These are phyloP conservation scores for Boletus pseudo-olivaceus DNA, from an alignment of 768 basidiomycete species.

Conservation along the genomic window DNA sequence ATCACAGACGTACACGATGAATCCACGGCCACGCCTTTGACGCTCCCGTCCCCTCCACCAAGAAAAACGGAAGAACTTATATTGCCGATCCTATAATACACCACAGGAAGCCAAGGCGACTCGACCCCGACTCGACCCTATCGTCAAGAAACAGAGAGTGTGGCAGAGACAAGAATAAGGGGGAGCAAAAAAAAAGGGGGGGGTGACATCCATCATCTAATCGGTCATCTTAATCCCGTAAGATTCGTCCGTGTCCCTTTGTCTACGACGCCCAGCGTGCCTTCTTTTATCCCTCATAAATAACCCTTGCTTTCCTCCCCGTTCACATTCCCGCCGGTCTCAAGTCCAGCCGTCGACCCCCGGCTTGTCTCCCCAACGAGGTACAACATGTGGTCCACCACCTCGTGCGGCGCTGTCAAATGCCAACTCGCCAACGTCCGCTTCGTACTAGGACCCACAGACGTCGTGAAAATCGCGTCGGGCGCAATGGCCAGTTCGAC, in stretches of 20 bases:
- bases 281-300: slow-evolving; percentile 1
- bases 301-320: slow-evolving; percentile 18
- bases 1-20: too few relatives aligned
- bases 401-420: slow-evolving; percentile 82
- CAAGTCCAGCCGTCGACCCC: neutral
- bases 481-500: slow-evolving; percentile 62
- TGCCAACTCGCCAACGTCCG: slow-evolving; percentile 91
- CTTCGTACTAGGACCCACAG: slow-evolving; percentile 88
- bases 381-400: slow-evolving; percentile 74
- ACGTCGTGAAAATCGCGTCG: slow-evolving; percentile 83
- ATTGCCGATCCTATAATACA: too few relatives aligned
- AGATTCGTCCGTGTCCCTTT: neutral
- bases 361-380: slow-evolving; percentile 42
- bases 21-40: too few relatives aligned
- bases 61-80: too few relatives aligned
- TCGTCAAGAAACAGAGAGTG: neutral
- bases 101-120: too few relatives aligned
- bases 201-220: neutral
- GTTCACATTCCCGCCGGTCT: neutral
- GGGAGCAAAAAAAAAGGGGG: neutral
- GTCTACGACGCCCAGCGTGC: neutral
- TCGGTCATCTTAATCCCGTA: neutral
- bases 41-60: too few relatives aligned
- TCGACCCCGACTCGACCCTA: too few relatives aligned
- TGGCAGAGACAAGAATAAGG: neutral